Evolutionary conservation across 2,329 filamentous ascomycete genomes (phyloP).

Genomic region (Cladosporium velox): DNA sequence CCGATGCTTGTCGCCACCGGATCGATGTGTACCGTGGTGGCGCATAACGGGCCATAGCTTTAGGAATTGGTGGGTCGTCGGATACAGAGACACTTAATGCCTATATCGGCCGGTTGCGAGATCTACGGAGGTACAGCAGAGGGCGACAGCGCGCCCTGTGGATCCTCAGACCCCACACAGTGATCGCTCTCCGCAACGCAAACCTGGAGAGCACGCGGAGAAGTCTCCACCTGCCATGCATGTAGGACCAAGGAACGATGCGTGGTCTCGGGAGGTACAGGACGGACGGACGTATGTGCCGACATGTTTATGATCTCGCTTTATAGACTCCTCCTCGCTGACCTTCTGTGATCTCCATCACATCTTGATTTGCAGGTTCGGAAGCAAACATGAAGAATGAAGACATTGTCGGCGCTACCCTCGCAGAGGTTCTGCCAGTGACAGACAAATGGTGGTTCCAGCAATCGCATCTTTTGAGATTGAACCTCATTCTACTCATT

Average conservation of each 20-base stretch:
- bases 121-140: background rate
- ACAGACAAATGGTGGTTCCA: constrained; percentile 47
- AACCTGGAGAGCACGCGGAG: constrained; percentile 12
- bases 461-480: constrained; percentile 44
- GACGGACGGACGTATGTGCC: background rate
- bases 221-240: constrained; percentile 10
- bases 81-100: background rate
- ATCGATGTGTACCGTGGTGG: background rate
- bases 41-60: background rate
- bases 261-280: background rate
- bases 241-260: background rate
- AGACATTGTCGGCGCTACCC: constrained; percentile 34
- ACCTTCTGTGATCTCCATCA: background rate
- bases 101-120: background rate
- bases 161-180: background rate
- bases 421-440: constrained; percentile 45
- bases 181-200: constrained; percentile 4
- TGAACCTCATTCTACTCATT: constrained; percentile 49
- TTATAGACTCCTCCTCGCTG: background rate
- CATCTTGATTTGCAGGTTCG: background rate
- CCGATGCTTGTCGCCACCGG: background rate
- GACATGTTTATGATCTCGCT: background rate
- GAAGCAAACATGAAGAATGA: constrained; percentile 30
- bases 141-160: constrained; percentile 15
- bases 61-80: background rate